Percentiles rank a stretch among this genome's conserved stretches.
phyloP scores from a whole-genome alignment of 148 eudicot genomes.

The Rhododendron williamsianum region DNA sequence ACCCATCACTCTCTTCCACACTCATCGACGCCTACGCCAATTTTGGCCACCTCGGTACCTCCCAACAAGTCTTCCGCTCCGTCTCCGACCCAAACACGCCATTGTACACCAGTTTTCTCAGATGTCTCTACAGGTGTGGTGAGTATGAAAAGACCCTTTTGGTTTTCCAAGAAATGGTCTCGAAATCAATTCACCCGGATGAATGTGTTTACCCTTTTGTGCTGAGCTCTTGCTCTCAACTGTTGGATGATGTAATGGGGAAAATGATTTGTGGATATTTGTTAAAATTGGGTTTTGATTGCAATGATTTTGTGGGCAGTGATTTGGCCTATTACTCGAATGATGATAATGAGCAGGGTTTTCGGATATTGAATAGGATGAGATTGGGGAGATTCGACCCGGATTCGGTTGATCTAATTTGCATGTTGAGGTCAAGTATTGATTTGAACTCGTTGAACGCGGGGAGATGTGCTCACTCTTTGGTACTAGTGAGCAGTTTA shows the following conservation, averaged over 20 bases:
- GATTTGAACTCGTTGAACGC: slow-evolving; percentile 20
- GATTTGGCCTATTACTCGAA: slow-evolving; percentile 13
- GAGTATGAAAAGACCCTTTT: slow-evolving; percentile 20
- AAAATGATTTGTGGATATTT: slow-evolving; percentile 22
- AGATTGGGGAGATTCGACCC: slow-evolving; percentile 13
- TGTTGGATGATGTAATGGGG: slow-evolving; percentile 14
- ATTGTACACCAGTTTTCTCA: slow-evolving; percentile 20
- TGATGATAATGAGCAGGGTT: slow-evolving; percentile 14
- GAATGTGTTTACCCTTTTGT: slow-evolving; percentile 30
- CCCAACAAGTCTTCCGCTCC: slow-evolving; percentile 21
- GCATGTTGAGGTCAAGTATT: slow-evolving; percentile 26
- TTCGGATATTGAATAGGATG: slow-evolving; percentile 19
- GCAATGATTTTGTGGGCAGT: slow-evolving; percentile 11
- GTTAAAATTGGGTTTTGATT: slow-evolving; percentile 27
- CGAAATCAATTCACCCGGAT: slow-evolving; percentile 24
- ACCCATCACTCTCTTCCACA: slow-evolving; percentile 18
- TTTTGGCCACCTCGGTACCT: slow-evolving; percentile 11
- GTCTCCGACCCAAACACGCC: slow-evolving; percentile 15
- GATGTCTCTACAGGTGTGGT: slow-evolving; percentile 17
- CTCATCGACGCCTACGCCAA: slow-evolving; percentile 23
- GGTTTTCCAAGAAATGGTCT: slow-evolving; percentile 28
- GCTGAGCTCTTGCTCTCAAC: slow-evolving; percentile 16
- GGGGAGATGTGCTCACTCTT: slow-evolving; percentile 22
- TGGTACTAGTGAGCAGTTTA: slow-evolving; percentile 21
- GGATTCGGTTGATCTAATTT: slow-evolving; percentile 22